These are phyloP conservation scores for Pichia sp. DNA, from an alignment of 1,139 yeast species.

Conservation along the genomic window DNA sequence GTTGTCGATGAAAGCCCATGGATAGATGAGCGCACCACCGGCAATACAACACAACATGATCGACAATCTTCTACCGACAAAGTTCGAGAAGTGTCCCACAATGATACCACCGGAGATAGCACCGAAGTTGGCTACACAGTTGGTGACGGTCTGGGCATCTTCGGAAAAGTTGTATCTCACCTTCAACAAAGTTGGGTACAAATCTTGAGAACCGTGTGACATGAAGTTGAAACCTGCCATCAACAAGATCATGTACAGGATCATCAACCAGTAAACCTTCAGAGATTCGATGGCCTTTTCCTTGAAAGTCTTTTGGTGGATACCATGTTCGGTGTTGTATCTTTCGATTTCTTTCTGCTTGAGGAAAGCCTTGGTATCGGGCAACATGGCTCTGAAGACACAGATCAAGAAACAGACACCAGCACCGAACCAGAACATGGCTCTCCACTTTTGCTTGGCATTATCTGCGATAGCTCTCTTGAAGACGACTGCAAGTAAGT, in stretches of 20 bases:
- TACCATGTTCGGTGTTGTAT: slow-evolving; percentile 31
- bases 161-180: slow-evolving; percentile 48
- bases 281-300: slow-evolving; percentile 34
- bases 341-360: slow-evolving; percentile 33
- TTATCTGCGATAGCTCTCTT: slow-evolving; percentile 56
- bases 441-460: slow-evolving; percentile 62
- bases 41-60: slow-evolving; percentile 56
- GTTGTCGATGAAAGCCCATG: slow-evolving; percentile 60
- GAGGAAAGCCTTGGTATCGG: slow-evolving; percentile 58
- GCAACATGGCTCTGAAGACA: slow-evolving; percentile 50
- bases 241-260: slow-evolving; percentile 49
- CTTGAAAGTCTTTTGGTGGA: slow-evolving; percentile 28
- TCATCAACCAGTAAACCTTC: slow-evolving; percentile 41
- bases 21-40: slow-evolving; percentile 63
- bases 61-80: slow-evolving; percentile 57
- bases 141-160: slow-evolving; percentile 60
- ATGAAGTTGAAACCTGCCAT: slow-evolving; percentile 67
- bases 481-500: slow-evolving; percentile 60
- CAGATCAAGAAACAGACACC: slow-evolving; percentile 61
- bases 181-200: slow-evolving; percentile 62
- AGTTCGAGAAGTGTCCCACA: slow-evolving; percentile 58
- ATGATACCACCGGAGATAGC: slow-evolving; percentile 63
- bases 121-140: slow-evolving; percentile 67
- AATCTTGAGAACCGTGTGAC: slow-evolving; percentile 73
- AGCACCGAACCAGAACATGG: slow-evolving; percentile 76